These are phyloP conservation scores for Naegleria fowleri DNA, from an alignment of 208 protist genomes.

Conservation along the genomic window DNA sequence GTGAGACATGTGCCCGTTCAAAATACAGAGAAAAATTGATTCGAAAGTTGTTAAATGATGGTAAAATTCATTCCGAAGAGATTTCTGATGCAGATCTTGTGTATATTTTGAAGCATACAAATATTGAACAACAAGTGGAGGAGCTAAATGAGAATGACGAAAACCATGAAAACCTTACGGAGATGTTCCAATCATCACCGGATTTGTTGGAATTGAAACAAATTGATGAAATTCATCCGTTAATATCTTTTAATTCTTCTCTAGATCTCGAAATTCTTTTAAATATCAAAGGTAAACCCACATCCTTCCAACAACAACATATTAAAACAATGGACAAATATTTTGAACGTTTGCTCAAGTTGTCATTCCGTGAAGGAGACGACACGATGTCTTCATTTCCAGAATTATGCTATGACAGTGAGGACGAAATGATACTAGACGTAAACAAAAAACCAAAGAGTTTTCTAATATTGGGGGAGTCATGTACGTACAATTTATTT, in stretches of 20 bases:
- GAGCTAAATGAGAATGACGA: no score
- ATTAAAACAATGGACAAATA: not conserved
- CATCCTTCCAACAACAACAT: not conserved
- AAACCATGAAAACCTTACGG: not conserved
- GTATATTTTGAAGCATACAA: not conserved
- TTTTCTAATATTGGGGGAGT: not conserved
- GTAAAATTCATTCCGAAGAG: not conserved
- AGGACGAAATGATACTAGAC: not conserved
- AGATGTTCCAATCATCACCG: not conserved
- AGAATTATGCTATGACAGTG: not conserved
- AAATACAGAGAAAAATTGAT: not conserved
- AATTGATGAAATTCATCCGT: not conserved
- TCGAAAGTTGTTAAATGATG: not conserved
- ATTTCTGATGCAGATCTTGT: not conserved
- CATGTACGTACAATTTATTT: not conserved
- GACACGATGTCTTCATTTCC: not conserved
- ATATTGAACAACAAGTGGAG: not conserved
- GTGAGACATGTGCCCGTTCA: not conserved
- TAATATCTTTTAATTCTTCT: not conserved
- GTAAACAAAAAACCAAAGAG: not conserved
- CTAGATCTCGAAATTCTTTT: not conserved
- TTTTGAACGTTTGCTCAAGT: not conserved
- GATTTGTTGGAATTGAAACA: not conserved
- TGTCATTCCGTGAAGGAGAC: not conserved
- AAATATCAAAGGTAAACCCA: not conserved